Evolutionary conservation across 768 basidiomycete species (phyloP).

Genomic region (Trametes gibbosa): DNA sequence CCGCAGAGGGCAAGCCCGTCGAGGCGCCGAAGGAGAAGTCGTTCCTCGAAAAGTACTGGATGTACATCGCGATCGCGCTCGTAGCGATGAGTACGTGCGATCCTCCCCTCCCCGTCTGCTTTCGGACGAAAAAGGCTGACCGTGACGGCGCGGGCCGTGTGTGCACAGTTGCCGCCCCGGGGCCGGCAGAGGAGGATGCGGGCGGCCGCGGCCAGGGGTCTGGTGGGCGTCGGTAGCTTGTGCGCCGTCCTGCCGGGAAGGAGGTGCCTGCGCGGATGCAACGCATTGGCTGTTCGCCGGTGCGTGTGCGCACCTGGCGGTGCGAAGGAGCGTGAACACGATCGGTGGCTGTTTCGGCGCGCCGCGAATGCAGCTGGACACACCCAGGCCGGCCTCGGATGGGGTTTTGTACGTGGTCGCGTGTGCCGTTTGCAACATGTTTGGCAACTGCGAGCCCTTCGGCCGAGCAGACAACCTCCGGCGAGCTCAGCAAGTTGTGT

Average conservation of each 20-base stretch:
- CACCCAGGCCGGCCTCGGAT: constrained; percentile 7
- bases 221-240: constrained; percentile 10
- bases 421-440: constrained; percentile 1
- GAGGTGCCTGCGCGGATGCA: not conserved
- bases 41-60: constrained; percentile 90
- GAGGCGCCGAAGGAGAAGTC: constrained; percentile 64
- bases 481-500: not conserved
- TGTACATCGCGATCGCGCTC: constrained; percentile 65
- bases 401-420: constrained; percentile 1
- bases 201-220: constrained; percentile 13
- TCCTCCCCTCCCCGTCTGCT: not conserved
- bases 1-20: constrained; percentile 62
- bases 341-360: constrained; percentile 3
- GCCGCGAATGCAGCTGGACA: constrained; percentile 9
- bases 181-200: constrained; percentile 16
- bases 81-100: constrained; percentile 50
- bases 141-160: not conserved
- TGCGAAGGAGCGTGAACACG: not conserved
- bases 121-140: not conserved
- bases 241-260: not conserved
- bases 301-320: not conserved
- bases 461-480: not conserved
- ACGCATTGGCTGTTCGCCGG: not conserved
- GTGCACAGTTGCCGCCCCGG: constrained; percentile 9
- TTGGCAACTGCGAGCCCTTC: not conserved